phyloP scores from a whole-genome alignment of 2,329 filamentous ascomycete species.

The Phialocephala sp. region DNA sequence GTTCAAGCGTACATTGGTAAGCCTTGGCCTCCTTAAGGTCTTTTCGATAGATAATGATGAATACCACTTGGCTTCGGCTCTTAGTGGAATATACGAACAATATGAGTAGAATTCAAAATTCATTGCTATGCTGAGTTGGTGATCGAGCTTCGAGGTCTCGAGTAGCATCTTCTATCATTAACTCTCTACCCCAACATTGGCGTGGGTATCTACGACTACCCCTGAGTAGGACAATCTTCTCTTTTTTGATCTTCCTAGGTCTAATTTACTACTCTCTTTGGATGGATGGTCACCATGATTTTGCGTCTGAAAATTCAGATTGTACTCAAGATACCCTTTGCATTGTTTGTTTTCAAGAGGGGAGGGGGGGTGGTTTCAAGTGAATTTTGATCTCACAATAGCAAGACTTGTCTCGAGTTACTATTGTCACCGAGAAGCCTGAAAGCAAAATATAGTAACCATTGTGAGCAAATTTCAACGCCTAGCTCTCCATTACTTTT shows the following conservation, averaged over 20 bases:
- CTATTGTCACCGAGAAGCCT: neutral
- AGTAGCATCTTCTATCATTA: neutral
- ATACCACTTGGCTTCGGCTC: neutral
- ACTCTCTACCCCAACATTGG: neutral
- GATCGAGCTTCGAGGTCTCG: neutral
- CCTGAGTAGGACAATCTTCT: neutral
- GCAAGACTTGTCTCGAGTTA: neutral
- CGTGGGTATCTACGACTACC: neutral
- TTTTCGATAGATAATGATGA: slow-evolving; percentile 11
- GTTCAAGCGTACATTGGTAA: slow-evolving; percentile 6
- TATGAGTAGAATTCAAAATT: neutral
- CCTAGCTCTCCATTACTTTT: neutral
- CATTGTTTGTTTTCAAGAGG: neutral
- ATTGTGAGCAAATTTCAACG: neutral
- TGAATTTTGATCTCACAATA: neutral
- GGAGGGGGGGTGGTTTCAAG: neutral
- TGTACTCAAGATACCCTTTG: neutral
- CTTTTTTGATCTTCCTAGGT: neutral
- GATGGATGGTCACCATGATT: neutral
- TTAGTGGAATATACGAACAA: neutral
- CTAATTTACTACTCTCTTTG: neutral
- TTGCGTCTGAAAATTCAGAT: neutral
- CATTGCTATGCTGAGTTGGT: neutral
- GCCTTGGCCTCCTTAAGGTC: neutral
- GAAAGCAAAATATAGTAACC: neutral